Evolutionary conservation across 305 asterid genomes (phyloP), one percentile per base, ranked within the genome.

Genomic region (Vinca major): DNA sequence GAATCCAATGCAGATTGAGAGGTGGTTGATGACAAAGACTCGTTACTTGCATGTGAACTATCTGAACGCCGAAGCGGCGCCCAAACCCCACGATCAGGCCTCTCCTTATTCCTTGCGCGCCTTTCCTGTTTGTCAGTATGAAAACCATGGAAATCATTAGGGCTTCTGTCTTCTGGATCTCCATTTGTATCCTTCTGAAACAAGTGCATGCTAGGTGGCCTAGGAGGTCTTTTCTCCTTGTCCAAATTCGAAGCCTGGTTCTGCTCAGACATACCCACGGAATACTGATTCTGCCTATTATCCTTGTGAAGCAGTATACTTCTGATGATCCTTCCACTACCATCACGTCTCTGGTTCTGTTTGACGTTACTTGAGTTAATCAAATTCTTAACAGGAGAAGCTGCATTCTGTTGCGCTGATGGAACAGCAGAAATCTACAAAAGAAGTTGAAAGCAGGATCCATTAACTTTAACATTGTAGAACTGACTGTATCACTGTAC

Each of bases 81-180:
- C 97, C 96, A 84, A 75, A 89, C 93, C 75, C 94, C 97, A 74
- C 92, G 91, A 80, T 91, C 97, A 75, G 93, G 97, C 68, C 95
- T 87, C 78, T 89, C 95, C 80, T 81, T 91, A 77, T 86, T 91
- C 83, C 88, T 83, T 47, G 80, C 75, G 52, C 90, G 86, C 49
- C 82, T 88, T 71, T 87, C 95, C 66, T 78, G 86, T 74, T 81
- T 87, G 73, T 86, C 95, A 21, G 69, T 6, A 65, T 81, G 77
- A 62, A 62, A 75, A 70, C 70, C 72, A 66, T 73, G 84, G 64
- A 68, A 48, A 80, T 87, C 94, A 73, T 68, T 82, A 62, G 75
- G 52, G 49, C 67, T 77, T 77, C 77, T 90, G 75, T 80, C 89
- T 73, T 86, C 97, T 54, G 83, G 68, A 70, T 77, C 74, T 39